Percentiles rank a stretch among this genome's conserved stretches.
Conservation (phyloP, 257 asterid species). For the Plantago elongata region DNA sequence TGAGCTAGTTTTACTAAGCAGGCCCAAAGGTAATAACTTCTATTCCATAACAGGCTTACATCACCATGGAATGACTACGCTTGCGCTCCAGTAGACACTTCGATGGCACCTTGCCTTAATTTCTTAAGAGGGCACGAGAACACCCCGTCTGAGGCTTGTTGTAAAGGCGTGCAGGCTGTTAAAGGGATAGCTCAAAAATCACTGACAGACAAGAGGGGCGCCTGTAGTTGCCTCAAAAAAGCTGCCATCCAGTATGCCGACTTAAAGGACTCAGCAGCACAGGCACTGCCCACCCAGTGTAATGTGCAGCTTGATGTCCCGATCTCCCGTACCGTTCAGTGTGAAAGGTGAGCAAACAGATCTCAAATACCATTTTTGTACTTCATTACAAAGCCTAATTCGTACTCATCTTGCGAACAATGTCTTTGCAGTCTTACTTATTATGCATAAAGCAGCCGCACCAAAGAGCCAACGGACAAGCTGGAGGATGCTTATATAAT, state of each 20-base stretch:
- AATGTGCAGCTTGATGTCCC: slow-evolving; percentile 1
- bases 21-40: neutral
- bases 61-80: neutral
- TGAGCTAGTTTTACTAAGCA: too few relatives aligned
- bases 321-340: neutral
- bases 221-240: neutral
- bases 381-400: neutral
- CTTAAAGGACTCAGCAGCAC: neutral
- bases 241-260: slow-evolving; percentile 1
- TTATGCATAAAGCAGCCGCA: neutral
- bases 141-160: neutral
- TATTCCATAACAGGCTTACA: neutral
- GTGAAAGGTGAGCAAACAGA: neutral
- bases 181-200: neutral
- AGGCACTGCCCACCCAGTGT: neutral
- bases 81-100: neutral
- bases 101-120: neutral
- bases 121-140: neutral
- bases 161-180: neutral
- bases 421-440: slow-evolving; percentile 5
- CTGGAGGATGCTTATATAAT: neutral
- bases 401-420: neutral
- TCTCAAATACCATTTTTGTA: neutral
- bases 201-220: neutral
- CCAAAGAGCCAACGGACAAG: neutral